Evolutionary conservation across 345 rosid genomes (phyloP), one percentile per base, ranked within the genome.

Genomic region (Stellera chamaejasme): DNA sequence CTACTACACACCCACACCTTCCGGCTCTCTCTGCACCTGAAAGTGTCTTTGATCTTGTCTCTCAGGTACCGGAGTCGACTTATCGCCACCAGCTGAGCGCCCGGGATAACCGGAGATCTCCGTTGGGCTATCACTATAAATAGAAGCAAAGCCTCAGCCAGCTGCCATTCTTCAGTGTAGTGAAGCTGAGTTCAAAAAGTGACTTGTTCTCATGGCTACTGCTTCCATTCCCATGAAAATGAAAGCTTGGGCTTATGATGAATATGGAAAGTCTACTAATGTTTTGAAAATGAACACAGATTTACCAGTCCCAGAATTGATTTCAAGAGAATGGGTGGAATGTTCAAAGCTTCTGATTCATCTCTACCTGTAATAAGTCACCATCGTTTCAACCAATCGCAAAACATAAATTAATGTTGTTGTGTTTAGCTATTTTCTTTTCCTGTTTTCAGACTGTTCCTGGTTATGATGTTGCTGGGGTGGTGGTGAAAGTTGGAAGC

Each of bases 381-480:
- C 12, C 13, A 49, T 27, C 15, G 48, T 13, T 45, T n/a, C 1
- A 39, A 4, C 25, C 28, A 54, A 10, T 51, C 51, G 1, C 2
- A 8, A n/a, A 19, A 19, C 23, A 19, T 19, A 19, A 19, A 19
- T 19, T 19, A 19, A 19, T 32, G 7, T 8, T 13, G 47, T 12
- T 32, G 9, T 32, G 10, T n/a, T n/a, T 45, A 52, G 39, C 8
- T 13, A 19, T 14, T 14, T 45, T 52, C 59, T 39, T 45, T 51
- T 60, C 2, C 26, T 61, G 15, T 45, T 61, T 27, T 48, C 56
- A 90, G 97, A 85, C 89, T 48, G 84, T 90, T 66, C 96, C 94
- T 48, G 97, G 97, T 26, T 87, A 87, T 52, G 94, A 90, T 56
- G 97, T 90, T 25, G 82, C 93, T 12, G 97, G 97, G 27, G 78